Evolutionary conservation across 306 rosid species (phyloP).

Genomic region (Psophocarpus tetragonolobus): DNA sequence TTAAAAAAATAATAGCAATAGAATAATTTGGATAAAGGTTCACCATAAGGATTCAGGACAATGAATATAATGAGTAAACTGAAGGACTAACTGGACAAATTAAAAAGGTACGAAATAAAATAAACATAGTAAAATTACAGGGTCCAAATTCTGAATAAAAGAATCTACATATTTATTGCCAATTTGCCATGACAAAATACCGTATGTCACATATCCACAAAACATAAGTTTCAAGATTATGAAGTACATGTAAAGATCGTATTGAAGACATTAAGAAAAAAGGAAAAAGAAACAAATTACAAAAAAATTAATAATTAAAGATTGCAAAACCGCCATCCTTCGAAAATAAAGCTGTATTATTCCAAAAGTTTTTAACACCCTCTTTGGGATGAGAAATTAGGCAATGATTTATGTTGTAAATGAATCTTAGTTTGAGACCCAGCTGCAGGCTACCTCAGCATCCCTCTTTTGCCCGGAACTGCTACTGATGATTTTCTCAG

Average conservation of each 20-base stretch:
- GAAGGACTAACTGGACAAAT: background rate
- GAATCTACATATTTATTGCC: background rate
- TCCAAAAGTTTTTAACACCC: background rate
- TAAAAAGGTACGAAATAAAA: background rate
- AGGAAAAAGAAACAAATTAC: background rate
- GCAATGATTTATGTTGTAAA: background rate
- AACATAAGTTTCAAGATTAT: background rate
- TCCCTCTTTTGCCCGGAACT: background rate
- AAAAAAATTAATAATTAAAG: background rate
- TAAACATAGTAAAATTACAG: background rate
- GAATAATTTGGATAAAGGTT: conserved; percentile 1
- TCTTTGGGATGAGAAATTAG: background rate
- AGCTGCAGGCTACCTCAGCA: background rate
- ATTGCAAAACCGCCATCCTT: background rate
- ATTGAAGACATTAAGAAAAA: background rate
- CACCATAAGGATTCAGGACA: background rate
- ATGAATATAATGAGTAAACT: background rate
- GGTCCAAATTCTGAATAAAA: background rate
- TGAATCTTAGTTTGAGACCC: background rate
- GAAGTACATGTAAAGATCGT: background rate
- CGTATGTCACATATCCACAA: background rate
- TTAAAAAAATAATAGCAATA: background rate
- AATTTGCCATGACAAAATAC: background rate
- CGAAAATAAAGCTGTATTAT: background rate
- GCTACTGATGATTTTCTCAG: background rate